Base-by-base conservation (phyloP, 805 yeast genomes). In the Metschnikowia lochheadii region DNA sequence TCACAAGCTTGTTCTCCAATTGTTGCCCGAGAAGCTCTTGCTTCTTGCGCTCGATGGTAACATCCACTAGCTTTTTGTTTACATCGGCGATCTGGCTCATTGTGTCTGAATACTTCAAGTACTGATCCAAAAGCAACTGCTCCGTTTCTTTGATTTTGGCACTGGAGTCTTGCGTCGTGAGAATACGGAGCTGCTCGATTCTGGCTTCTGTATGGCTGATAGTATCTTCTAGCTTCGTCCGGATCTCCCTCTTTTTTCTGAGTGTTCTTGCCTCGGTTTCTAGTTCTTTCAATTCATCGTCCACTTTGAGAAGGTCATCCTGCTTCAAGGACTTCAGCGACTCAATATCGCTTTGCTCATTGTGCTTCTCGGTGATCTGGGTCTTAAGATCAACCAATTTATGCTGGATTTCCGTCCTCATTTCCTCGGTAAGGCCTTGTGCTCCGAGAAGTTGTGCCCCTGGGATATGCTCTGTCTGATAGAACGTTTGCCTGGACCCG, bases 401-500 rank as follows among this genome's bases (percentile, higher is more conserved):
- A 10, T 55, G 43, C 40, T 62, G 59, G 20, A 59, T 54, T 17
- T 61, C 61, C 6, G 33, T 48, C 49, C 53, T 59, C 26, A 57
- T 52, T 5, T 55, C 57, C 48, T 61, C 61, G 0, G 74, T 61
- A 18, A 72, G 57, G 2, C 76, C 76, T 29, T 60, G 54, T 2
- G 62, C 52, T 2, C 72, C 63, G 65, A 73, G 66, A 20, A 65
- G 63, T 31, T 59, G 60, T 1, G 74, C 63, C 3, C 58, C 51
- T 4, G 60, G 56, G 18, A 70, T 60, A 58, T 61, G 57, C 56
- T 74, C 68, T 48, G 80, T 63, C 39, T 67, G 49, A 76, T 74
- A 62, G 46, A 78, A 72, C 2, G 76, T 67, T 59, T 83, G 87
- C 54, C 68, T 73, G 2, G 71, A 65, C 23, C 95, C 96, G 66